Evolutionary conservation across 306 rosid species (phyloP).

Genomic region (Cicer judaicum): DNA sequence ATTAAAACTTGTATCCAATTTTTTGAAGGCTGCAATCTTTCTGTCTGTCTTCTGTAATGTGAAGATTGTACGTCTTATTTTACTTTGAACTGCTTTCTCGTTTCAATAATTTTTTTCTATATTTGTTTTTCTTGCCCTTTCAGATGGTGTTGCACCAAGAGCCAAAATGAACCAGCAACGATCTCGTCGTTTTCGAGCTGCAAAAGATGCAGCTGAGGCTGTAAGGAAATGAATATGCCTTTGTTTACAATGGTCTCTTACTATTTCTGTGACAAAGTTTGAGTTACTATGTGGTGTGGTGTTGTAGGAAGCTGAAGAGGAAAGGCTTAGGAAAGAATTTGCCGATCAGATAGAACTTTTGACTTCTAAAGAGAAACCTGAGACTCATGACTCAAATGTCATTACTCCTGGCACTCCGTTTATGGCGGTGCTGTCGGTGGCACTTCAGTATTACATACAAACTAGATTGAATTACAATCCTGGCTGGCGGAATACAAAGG

Average conservation of each 20-base stretch:
- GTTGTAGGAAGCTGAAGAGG: constrained; percentile 93
- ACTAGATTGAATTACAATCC: constrained; percentile 77
- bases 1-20: constrained; percentile 2
- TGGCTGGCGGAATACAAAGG: constrained; percentile 88
- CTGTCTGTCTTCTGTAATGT: constrained; percentile 12
- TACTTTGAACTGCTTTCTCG: constrained; percentile 31
- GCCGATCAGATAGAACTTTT: constrained; percentile 64
- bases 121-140: constrained; percentile 16
- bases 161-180: constrained; percentile 99
- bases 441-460: constrained; percentile 90
- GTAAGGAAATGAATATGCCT: constrained; percentile 58
- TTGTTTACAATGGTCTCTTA: constrained; percentile 36
- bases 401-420: constrained; percentile 96
- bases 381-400: constrained; percentile 87
- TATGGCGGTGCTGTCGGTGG: constrained; percentile 86
- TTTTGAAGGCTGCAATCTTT: constrained; percentile 18
- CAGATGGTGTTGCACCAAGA: constrained; percentile 98
- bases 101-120: constrained; percentile 14
- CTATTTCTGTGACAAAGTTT: constrained; percentile 27
- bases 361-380: constrained; percentile 67
- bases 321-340: constrained; percentile 74
- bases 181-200: constrained; percentile 90
- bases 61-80: background rate
- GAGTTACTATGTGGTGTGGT: constrained; percentile 40
- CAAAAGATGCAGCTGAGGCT: constrained; percentile 97